Conservation (phyloP, 176 grass and related monocot species). For the Oryza glaberrima region DNA sequence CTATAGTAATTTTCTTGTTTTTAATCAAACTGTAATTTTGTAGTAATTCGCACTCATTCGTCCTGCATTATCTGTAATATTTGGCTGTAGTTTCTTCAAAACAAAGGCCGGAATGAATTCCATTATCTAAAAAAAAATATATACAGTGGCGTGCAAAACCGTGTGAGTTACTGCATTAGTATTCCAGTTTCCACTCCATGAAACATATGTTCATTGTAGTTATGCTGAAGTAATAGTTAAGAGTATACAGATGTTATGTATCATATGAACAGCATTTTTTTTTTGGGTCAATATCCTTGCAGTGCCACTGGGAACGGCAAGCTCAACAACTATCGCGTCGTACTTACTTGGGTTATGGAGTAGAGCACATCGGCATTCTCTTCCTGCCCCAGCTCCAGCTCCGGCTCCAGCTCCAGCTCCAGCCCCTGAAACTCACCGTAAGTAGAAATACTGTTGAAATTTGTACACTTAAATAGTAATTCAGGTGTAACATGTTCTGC, state of each 20-base stretch:
- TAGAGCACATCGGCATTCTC: conserved; percentile 39
- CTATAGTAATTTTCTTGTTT: neutral
- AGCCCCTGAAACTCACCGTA: conserved; percentile 58
- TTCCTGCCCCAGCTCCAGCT: conserved; percentile 46
- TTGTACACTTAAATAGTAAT: neutral
- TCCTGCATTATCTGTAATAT: too few relatives aligned
- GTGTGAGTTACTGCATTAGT: neutral
- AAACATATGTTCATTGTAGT: neutral
- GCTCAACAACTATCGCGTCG: conserved; percentile 46
- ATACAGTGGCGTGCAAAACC: neutral
- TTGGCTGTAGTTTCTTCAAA: too few relatives aligned
- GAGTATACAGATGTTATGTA: neutral
- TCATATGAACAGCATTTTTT: neutral
- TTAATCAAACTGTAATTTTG: too few relatives aligned
- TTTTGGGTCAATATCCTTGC: conserved; percentile 11
- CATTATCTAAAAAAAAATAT: neutral
- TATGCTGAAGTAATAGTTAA: neutral
- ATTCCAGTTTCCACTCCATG: neutral
- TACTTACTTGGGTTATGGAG: conserved; percentile 49
- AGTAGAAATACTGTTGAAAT: conserved; percentile 25
- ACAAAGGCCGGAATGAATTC: too few relatives aligned
- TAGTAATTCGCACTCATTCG: too few relatives aligned
- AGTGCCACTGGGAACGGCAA: conserved; percentile 52
- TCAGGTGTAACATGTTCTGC: neutral
- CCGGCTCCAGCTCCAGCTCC: conserved; percentile 53